A percentile compares a stretch with the other conserved stretches of the same genome.
Conservation (phyloP, 2,329 filamentous ascomycete genomes). For the Geosmithia putterillii region DNA sequence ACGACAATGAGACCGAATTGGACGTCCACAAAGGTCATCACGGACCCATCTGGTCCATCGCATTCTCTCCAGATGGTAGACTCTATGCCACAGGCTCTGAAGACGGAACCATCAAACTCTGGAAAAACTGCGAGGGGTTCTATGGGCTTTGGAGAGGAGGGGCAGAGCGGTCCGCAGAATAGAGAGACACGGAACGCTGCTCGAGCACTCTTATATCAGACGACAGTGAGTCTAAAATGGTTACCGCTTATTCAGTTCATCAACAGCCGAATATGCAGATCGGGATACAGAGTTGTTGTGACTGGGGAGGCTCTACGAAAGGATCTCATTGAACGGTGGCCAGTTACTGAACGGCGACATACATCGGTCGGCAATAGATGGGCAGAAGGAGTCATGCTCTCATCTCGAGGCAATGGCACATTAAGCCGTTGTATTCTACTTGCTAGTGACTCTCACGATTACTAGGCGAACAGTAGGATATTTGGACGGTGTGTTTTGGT, state of each 20-base stretch:
- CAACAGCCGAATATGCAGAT: slow-evolving; percentile 1
- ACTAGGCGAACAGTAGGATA: too few species aligned
- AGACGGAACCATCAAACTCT: slow-evolving; percentile 93
- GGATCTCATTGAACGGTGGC: not conserved
- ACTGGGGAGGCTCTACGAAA: not conserved
- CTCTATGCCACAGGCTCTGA: slow-evolving; percentile 94
- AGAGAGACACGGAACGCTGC: slow-evolving; percentile 9
- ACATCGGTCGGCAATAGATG: not conserved
- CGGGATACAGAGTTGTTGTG: not conserved
- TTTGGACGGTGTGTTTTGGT: too few species aligned
- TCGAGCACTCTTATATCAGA: slow-evolving; percentile 2
- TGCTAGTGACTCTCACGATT: too few species aligned
- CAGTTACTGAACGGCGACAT: not conserved
- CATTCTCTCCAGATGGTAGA: slow-evolving; percentile 90
- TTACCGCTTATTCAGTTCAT: slow-evolving; percentile 1
- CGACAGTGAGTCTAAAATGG: not conserved
- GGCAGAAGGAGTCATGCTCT: not conserved
- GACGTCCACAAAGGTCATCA: slow-evolving; percentile 96
- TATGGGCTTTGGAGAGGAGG: slow-evolving; percentile 52
- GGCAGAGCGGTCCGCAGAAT: slow-evolving; percentile 20
- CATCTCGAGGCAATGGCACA: too few species aligned
- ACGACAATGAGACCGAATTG: slow-evolving; percentile 70
- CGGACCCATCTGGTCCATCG: slow-evolving; percentile 91
- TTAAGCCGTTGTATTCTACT: too few species aligned
- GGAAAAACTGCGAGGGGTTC: slow-evolving; percentile 56